Evolutionary conservation across 73 alveolate species (phyloP).

Genomic region (Paramecium primaurelia): DNA sequence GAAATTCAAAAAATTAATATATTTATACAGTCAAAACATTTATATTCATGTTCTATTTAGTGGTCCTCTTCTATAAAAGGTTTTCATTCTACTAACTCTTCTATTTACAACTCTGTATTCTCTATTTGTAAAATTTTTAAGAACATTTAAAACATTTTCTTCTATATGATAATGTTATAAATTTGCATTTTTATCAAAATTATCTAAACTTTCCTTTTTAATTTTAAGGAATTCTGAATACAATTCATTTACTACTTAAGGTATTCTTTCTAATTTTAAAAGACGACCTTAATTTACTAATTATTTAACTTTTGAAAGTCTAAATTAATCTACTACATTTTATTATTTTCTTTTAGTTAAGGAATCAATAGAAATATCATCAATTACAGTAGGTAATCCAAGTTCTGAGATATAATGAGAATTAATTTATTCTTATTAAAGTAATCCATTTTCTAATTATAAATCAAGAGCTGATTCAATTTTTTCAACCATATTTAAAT

Average conservation of each 20-base stretch:
- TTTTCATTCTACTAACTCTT: not conserved
- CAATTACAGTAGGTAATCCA: not conserved
- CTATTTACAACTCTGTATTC: not conserved
- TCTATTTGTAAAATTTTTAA: not conserved
- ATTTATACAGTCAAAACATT: not conserved
- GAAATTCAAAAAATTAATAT: not conserved
- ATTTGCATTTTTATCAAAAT: not conserved
- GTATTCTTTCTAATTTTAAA: not conserved
- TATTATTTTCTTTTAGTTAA: not conserved
- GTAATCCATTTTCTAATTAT: not conserved
- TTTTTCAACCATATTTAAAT: not conserved
- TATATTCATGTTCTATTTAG: not conserved
- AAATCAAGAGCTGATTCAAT: not conserved
- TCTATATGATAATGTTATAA: not conserved
- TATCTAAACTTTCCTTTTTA: not conserved
- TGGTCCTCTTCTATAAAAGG: not conserved
- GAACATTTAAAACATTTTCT: not conserved
- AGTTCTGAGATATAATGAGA: not conserved
- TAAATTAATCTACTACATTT: not conserved
- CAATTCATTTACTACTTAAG: not conserved
- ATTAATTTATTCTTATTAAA: not conserved
- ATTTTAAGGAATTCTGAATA: not conserved
- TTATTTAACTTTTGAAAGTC: not conserved
- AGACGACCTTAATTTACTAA: not conserved
- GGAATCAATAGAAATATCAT: not conserved